Conservation (phyloP, 179 eudicot species). For the Patellifolia procumbens region DNA sequence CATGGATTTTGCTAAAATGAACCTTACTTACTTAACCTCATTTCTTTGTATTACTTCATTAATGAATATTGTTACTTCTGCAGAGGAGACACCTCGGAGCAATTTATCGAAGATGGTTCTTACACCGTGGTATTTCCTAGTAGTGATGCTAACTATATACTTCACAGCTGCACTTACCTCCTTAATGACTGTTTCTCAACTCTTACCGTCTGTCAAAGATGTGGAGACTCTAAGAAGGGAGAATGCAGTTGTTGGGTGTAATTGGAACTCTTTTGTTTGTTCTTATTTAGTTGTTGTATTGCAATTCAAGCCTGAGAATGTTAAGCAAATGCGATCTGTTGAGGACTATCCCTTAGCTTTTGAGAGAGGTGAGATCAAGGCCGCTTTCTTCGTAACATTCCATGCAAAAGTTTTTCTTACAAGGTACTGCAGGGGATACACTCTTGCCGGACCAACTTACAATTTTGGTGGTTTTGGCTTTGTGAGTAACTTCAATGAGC, state of each 20-base stretch:
- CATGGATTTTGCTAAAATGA: too few relatives aligned
- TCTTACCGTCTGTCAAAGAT: slow-evolving; percentile 31
- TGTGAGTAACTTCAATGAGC: slow-evolving; percentile 25
- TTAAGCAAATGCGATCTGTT: slow-evolving; percentile 29
- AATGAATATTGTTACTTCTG: background rate
- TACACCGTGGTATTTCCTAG: slow-evolving; percentile 41
- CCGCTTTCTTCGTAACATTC: slow-evolving; percentile 45
- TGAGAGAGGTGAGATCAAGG: slow-evolving; percentile 41
- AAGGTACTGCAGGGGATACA: slow-evolving; percentile 40
- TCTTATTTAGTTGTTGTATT: slow-evolving; percentile 34
- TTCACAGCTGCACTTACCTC: slow-evolving; percentile 49
- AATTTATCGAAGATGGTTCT: slow-evolving; percentile 40
- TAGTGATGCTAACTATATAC: slow-evolving; percentile 37
- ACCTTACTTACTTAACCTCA: too few relatives aligned
- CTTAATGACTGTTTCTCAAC: slow-evolving; percentile 41
- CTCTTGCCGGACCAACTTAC: slow-evolving; percentile 37
- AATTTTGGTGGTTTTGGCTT: slow-evolving; percentile 55
- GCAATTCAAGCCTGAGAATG: slow-evolving; percentile 37
- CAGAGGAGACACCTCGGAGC: slow-evolving; percentile 39
- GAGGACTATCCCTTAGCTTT: slow-evolving; percentile 43
- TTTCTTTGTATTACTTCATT: background rate
- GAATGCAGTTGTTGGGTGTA: slow-evolving; percentile 43
- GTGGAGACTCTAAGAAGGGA: slow-evolving; percentile 39
- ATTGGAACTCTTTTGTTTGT: slow-evolving; percentile 38
- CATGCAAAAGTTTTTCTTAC: slow-evolving; percentile 52